Base-by-base conservation (phyloP, 495 filamentous ascomycete genomes). In the Podospora comata region DNA sequence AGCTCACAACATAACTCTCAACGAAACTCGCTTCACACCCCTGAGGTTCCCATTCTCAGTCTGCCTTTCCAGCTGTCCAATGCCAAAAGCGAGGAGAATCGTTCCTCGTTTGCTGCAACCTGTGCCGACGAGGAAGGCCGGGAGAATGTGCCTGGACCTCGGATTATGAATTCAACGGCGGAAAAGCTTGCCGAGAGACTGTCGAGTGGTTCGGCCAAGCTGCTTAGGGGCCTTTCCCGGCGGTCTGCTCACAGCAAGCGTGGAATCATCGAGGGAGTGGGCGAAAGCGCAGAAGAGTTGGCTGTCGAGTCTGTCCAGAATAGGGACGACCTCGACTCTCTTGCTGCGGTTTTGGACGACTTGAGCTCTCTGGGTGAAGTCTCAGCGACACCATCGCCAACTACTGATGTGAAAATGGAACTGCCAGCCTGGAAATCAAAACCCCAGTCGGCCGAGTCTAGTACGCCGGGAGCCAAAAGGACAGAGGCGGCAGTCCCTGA, bases 31-130 rank as follows among this genome's bases (percentile, higher is more conserved):
- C 65, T 59, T 11, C 27, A 48, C 4, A 6, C 69, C 5, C 32
- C 63, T n/a, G 65, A 48, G 53, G 80, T 85, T 62, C 77, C 80
- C 23, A 77, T 76, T 13, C 27, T 86, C 4, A 86, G 89, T 1
- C 75, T 90, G 27, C 90, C 90, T 16, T 87, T 91, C 74, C 86
- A 77, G 54, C 75, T 90, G 3, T 86, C 86, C 5, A 70, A 78
- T 13, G 67, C 73, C 32, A 26, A 48, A 15, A 34, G 3, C 77
- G 77, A 58, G 28, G 70, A 78, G 2, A 72, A 71, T 13, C 85
- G 85, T 56, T 73, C 79, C 20, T 87, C 87, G 23, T 91, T 89
- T 9, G 78, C 87, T 23, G 89, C 85, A 58, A 87, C 88, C 6
- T 84, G 86, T 76, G 86, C 85, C 13, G 89, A 88, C 67, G 83